Percentiles rank a stretch among this genome's conserved stretches.
phyloP scores from a whole-genome alignment of 2,329 filamentous ascomycete genomes.

The Aspergillus sojae region DNA sequence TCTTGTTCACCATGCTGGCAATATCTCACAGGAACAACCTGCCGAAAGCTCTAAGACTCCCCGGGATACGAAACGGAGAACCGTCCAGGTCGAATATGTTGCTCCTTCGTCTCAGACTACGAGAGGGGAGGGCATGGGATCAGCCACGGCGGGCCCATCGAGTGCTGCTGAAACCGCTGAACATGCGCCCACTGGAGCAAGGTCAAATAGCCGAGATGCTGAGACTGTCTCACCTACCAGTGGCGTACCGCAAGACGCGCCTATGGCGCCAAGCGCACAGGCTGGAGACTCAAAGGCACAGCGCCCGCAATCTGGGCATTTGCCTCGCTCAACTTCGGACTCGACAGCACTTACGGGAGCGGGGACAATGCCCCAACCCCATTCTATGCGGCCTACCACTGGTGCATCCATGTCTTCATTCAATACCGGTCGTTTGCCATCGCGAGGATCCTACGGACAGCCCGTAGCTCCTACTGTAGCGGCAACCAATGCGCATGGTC shows the following conservation, averaged over 20 bases:
- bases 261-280: conserved; percentile 11
- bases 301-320: conserved; percentile 52
- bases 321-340: conserved; percentile 60
- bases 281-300: conserved; percentile 19
- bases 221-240: conserved; percentile 10
- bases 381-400: conserved; percentile 70
- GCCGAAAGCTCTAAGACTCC: conserved; percentile 64
- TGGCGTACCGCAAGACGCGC: conserved; percentile 6
- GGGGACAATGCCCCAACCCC: conserved; percentile 40
- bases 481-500: conserved; percentile 84
- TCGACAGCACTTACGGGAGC: conserved; percentile 56
- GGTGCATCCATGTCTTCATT: conserved; percentile 76
- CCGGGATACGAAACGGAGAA: conserved; percentile 87
- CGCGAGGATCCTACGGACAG: conserved; percentile 81
- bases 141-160: conserved; percentile 20
- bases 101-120: conserved; percentile 84
- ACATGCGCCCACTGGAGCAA: conserved; percentile 50
- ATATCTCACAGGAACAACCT: conserved; percentile 69
- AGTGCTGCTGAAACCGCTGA: conserved; percentile 20
- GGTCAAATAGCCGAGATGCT: conserved; percentile 18
- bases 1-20: conserved; percentile 72
- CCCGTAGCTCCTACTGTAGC: conserved; percentile 85
- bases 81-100: conserved; percentile 97
- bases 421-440: conserved; percentile 65
- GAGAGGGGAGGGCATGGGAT: conserved; percentile 58